A percentile compares a stretch with the other conserved stretches of the same genome.
Conservation (phyloP, 768 basidiomycete species). For the Aureoboletus auriporus region DNA sequence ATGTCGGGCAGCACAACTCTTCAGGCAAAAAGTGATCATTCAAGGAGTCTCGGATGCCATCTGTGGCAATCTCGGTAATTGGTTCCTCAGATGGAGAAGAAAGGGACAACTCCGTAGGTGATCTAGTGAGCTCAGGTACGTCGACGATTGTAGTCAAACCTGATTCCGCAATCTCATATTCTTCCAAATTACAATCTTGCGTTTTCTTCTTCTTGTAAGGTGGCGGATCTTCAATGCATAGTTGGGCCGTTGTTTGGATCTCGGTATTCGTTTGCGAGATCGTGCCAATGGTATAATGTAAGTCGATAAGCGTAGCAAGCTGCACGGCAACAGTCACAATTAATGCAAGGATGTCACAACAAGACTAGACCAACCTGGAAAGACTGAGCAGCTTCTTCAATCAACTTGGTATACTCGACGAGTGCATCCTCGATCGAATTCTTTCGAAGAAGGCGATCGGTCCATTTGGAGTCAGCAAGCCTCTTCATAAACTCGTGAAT, state of each 20-base stretch:
- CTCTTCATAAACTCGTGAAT: slow-evolving; percentile 38
- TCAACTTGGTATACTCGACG: slow-evolving; percentile 26
- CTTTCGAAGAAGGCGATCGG: slow-evolving; percentile 37
- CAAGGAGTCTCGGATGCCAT: slow-evolving; percentile 12
- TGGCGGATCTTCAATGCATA: slow-evolving; percentile 11
- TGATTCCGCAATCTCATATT: neutral
- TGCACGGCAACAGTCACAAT: slow-evolving; percentile 10
- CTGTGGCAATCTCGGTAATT: slow-evolving; percentile 18
- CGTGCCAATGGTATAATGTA: slow-evolving; percentile 38
- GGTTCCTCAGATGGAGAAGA: slow-evolving; percentile 1
- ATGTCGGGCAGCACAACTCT: slow-evolving; percentile 15
- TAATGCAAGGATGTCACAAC: neutral
- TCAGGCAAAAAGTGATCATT: slow-evolving; percentile 21
- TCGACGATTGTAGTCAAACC: neutral
- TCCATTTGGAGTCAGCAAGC: slow-evolving; percentile 40
- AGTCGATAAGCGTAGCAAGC: slow-evolving; percentile 45
- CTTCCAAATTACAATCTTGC: neutral
- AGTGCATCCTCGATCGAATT: slow-evolving; percentile 38
- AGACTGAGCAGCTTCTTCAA: slow-evolving; percentile 44
- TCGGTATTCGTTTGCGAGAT: slow-evolving; percentile 7
- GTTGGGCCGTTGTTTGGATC: neutral
- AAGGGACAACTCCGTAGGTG: neutral
- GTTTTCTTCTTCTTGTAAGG: slow-evolving; percentile 15
- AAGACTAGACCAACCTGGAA: slow-evolving; percentile 39
- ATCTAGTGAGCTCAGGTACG: neutral